A percentile compares a stretch with the other conserved stretches of the same genome.
These are phyloP conservation scores for Gymnopilus dilepis DNA, from an alignment of 768 basidiomycete genomes.

Conservation along the genomic window DNA sequence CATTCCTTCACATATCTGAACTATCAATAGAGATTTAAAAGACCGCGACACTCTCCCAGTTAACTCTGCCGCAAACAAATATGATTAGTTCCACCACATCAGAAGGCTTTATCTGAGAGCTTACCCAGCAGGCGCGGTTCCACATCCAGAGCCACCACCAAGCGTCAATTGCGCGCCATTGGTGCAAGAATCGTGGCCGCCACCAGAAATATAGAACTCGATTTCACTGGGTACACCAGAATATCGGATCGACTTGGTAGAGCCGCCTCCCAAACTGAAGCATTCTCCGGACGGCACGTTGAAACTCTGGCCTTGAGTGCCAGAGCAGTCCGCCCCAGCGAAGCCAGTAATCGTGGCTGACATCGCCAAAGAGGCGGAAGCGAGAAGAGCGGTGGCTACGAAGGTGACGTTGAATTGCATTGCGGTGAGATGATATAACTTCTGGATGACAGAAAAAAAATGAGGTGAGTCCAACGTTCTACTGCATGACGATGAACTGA, in stretches of 20 bases:
- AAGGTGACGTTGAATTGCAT: constrained; percentile 27
- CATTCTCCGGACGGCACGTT: constrained; percentile 13
- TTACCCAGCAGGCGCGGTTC: constrained; percentile 24
- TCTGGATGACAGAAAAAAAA: constrained; percentile 15
- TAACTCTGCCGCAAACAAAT: constrained; percentile 19
- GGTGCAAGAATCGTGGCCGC: constrained; percentile 23
- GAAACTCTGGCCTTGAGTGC: not conserved
- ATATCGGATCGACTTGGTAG: constrained; percentile 23
- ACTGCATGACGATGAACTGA: constrained; percentile 1
- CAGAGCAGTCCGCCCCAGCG: constrained; percentile 14
- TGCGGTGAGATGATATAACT: constrained; percentile 18
- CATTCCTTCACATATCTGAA: constrained; percentile 1
- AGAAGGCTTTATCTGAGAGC: constrained; percentile 12
- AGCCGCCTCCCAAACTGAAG: constrained; percentile 17
- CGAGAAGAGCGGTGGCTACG: constrained; percentile 17
- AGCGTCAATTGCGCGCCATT: constrained; percentile 19
- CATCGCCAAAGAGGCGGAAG: constrained; percentile 22
- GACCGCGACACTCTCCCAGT: constrained; percentile 24
- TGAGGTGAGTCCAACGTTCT: constrained; percentile 1
- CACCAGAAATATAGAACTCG: constrained; percentile 24
- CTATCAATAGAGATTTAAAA: constrained; percentile 5
- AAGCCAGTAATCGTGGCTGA: constrained; percentile 17
- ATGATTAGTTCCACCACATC: constrained; percentile 3
- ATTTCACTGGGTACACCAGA: constrained; percentile 23
- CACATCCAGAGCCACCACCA: constrained; percentile 24